Evolutionary conservation across 2,329 filamentous ascomycete species (phyloP), one percentile per base, ranked within the genome.

Genomic region (Trichoderma simmonsii): DNA sequence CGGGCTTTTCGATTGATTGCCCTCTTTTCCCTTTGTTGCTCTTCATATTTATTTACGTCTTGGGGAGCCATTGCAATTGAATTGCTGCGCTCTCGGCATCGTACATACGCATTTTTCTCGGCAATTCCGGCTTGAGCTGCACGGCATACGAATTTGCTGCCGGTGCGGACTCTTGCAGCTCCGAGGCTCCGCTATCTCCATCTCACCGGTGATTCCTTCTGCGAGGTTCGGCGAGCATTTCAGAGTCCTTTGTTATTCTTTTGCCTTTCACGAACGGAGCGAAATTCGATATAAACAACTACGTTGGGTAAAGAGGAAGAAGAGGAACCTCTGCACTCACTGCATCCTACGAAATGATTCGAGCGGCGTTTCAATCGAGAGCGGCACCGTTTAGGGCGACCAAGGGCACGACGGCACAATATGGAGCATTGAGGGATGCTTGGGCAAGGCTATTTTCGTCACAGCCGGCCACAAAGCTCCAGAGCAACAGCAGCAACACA

Each of bases 371-470:
- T 24, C 57, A 61, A 51, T 48, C 60, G 26, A 48, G 51, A 24
- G 36, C 56, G 26, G n/a, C 62, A n/a, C 60, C 66, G 14, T 28
- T 60, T 36, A n/a, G 69, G 68, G 73, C 72, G 51, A 68, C 65
- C 63, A 74, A 77, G 63, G 70, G 70, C 62, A 74, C 73, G 64
- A 26, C 75, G 36, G 72, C 60, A 39, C 74, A 77, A 48, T 71
- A 75, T 21, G 73, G 72, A 9, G 76, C 76, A 8, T 78, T 78
- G 77, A 78, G 77, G 63, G 75, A 75, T 43, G 74, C 75, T 34
- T 80, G 77, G 78, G 73, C 72, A 71, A 79, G 76, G 26, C 70
- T 78, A 24, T 77, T 79, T 24, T 77, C 73, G 26, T 77, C 79
- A 43, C 77, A 78, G 59, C 70, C 78, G 9, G 74, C 67, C 34